These are phyloP conservation scores for Lasiosphaeria hispida DNA, from an alignment of 495 filamentous ascomycete species.

Conservation along the genomic window DNA sequence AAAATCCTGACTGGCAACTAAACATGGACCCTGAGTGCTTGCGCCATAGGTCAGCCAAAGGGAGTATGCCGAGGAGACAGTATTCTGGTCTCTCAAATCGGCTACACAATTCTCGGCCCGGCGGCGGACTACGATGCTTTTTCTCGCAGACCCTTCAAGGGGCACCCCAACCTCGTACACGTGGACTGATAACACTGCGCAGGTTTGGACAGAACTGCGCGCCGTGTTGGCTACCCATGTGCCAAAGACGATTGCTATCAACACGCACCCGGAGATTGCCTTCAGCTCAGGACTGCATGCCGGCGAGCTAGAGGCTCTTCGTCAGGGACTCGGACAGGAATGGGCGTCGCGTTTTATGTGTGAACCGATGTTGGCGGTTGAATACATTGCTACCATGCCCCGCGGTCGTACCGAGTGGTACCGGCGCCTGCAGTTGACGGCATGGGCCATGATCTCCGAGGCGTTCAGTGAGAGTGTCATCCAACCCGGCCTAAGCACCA, in stretches of 20 bases:
- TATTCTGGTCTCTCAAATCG: constrained; percentile 48
- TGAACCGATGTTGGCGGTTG: constrained; percentile 43
- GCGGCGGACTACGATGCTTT: constrained; percentile 43
- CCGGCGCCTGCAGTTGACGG: constrained; percentile 42
- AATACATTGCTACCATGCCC: constrained; percentile 45
- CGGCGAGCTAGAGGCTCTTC: constrained; percentile 38
- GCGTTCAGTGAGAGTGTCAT: constrained; percentile 45
- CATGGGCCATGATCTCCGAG: constrained; percentile 48
- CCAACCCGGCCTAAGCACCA: constrained; percentile 40
- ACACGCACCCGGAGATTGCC: constrained; percentile 39
- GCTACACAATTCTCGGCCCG: constrained; percentile 44
- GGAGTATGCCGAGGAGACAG: constrained; percentile 50
- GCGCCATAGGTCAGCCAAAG: constrained; percentile 48
- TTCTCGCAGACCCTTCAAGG: constrained; percentile 33
- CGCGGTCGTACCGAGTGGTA: constrained; percentile 40
- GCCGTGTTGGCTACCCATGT: constrained; percentile 30
- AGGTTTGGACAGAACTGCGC: constrained; percentile 36
- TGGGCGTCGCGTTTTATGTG: constrained; percentile 37
- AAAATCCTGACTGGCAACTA: not conserved
- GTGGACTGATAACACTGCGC: constrained; percentile 46
- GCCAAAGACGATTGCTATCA: constrained; percentile 38
- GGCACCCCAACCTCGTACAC: constrained; percentile 26
- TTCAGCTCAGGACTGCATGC: constrained; percentile 46
- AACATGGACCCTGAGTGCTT: too few species aligned
- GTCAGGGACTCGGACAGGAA: constrained; percentile 29